Conservation (phyloP, 345 rosid species). For the Dipteronia dyeriana region DNA sequence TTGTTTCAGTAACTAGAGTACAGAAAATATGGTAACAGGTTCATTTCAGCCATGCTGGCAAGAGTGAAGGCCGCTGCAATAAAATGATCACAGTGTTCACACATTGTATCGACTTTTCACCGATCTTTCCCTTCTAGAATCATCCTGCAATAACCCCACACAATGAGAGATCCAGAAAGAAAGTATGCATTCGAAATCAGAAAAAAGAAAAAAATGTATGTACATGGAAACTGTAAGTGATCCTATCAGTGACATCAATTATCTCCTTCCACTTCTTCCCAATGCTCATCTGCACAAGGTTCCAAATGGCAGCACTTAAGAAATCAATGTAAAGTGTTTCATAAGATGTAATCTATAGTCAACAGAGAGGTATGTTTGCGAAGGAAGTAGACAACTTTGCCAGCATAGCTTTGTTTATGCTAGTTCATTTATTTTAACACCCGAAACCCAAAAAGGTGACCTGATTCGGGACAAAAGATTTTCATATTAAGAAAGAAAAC, state of each 20-base stretch:
- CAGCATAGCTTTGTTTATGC: neutral
- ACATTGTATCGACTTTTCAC: constrained; percentile 62
- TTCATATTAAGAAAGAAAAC: neutral
- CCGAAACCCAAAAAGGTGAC: neutral
- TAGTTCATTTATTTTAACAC: neutral
- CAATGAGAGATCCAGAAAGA: constrained; percentile 7
- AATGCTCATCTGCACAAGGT: constrained; percentile 61
- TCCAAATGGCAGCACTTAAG: constrained; percentile 12
- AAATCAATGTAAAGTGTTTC: neutral
- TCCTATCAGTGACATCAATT: constrained; percentile 67
- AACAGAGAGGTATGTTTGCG: neutral
- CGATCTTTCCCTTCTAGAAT: constrained; percentile 61
- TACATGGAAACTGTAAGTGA: constrained; percentile 83
- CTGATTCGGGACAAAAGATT: neutral
- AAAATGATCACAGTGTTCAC: constrained; percentile 32
- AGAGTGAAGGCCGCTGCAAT: neutral
- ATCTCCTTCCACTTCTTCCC: constrained; percentile 98
- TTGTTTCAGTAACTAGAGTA: neutral
- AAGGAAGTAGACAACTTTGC: neutral
- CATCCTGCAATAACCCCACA: constrained; percentile 58
- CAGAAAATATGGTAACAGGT: constrained; percentile 8
- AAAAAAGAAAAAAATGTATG: constrained; percentile 22
- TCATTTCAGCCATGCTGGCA: neutral
- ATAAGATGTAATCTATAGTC: neutral
- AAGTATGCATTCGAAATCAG: neutral